Percentiles rank a stretch among this genome's conserved stretches.
Conservation (phyloP, 2,329 filamentous ascomycete genomes). For the Helotiales sp. region DNA sequence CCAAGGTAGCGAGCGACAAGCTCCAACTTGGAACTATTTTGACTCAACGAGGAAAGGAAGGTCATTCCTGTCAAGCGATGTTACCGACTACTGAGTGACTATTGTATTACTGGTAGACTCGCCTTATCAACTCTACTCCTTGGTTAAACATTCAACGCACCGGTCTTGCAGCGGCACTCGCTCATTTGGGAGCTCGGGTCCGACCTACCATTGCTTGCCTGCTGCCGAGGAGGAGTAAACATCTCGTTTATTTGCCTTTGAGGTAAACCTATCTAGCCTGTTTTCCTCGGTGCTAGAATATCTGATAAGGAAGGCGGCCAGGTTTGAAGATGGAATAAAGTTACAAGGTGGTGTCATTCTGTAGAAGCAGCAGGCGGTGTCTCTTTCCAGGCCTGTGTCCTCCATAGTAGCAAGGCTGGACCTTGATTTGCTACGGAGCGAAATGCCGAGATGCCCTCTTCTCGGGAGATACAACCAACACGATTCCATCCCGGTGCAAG, state of each 20-base stretch:
- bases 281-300: neutral
- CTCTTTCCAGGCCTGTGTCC: too few species aligned
- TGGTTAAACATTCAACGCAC: neutral
- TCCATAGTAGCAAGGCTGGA: neutral
- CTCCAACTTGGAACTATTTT: too few species aligned
- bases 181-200: neutral
- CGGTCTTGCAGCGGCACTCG: neutral
- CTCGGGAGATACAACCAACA: neutral
- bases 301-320: neutral
- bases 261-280: neutral
- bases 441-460: neutral
- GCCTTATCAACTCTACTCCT: neutral
- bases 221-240: neutral
- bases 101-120: neutral
- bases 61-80: neutral
- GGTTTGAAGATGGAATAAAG: neutral
- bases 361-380: neutral
- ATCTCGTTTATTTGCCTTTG: too few species aligned
- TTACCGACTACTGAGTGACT: neutral
- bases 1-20: neutral
- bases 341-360: too few species aligned
- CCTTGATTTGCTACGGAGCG: neutral
- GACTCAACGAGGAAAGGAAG: neutral
- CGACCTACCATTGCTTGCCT: too few species aligned
- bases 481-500: neutral